A percentile compares a stretch with the other conserved stretches of the same genome.
phyloP scores from a whole-genome alignment of 139 green algal species.

The Klebsormidium nitens region DNA sequence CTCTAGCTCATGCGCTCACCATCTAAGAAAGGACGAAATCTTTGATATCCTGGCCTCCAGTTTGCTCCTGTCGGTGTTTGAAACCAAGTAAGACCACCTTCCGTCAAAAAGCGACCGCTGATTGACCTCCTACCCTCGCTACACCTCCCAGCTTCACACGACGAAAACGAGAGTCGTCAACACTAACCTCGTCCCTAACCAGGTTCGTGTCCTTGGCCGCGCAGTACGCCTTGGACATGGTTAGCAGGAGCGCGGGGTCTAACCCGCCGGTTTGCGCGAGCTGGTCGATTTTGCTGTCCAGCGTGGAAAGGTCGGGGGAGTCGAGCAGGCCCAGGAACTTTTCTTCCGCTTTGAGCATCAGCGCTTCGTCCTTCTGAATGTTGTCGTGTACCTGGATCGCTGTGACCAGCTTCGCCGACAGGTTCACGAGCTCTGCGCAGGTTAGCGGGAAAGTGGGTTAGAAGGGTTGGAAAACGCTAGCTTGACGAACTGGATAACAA shows the following conservation, averaged over 20 bases:
- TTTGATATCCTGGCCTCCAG: too few relatives aligned
- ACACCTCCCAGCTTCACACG: too few relatives aligned
- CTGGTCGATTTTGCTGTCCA: slow-evolving; percentile 59
- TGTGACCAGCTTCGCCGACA: slow-evolving; percentile 16
- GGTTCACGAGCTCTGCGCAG: slow-evolving; percentile 9
- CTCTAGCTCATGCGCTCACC: too few relatives aligned
- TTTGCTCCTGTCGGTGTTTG: background rate
- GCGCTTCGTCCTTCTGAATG: slow-evolving; percentile 15
- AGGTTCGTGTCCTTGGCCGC: slow-evolving; percentile 64
- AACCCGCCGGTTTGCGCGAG: slow-evolving; percentile 53
- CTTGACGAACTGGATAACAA: too few relatives aligned
- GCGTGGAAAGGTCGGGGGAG: slow-evolving; percentile 7
- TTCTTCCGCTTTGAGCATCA: slow-evolving; percentile 6
- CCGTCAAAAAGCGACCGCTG: background rate
- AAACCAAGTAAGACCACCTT: background rate
- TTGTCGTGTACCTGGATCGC: slow-evolving; percentile 25
- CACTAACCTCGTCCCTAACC: slow-evolving; percentile 51
- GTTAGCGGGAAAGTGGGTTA: too few relatives aligned
- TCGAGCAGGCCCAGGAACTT: slow-evolving; percentile 36
- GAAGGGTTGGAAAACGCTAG: too few relatives aligned
- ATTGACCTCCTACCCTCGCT: slow-evolving; percentile 10
- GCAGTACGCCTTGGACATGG: slow-evolving; percentile 73
- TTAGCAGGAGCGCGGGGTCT: slow-evolving; percentile 71
- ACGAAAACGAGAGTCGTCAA: too few relatives aligned
- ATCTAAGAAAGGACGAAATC: too few relatives aligned